Percentiles rank a stretch among this genome's conserved stretches.
Conservation (phyloP, 1,139 yeast species). For the Nakaseomyces kungkrabaensis region DNA sequence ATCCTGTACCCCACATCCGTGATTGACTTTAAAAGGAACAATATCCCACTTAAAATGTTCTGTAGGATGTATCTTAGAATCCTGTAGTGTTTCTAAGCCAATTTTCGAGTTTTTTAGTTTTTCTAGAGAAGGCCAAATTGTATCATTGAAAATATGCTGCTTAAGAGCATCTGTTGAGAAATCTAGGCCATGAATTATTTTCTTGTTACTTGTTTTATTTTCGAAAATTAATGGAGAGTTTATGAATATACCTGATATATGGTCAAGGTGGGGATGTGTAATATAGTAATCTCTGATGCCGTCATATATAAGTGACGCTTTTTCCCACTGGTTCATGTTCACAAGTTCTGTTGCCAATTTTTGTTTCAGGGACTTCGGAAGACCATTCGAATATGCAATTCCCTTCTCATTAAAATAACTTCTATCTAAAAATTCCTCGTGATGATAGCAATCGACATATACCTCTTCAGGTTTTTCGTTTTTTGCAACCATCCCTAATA, state of each 20-base stretch:
- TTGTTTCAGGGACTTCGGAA: constrained; percentile 6
- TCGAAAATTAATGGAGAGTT: constrained; percentile 54
- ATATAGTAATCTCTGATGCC: constrained; percentile 40
- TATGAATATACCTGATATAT: constrained; percentile 55
- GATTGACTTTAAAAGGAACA: constrained; percentile 16
- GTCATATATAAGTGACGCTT: constrained; percentile 14
- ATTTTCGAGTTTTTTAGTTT: constrained; percentile 11
- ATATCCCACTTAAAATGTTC: constrained; percentile 16
- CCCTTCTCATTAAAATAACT: constrained; percentile 8
- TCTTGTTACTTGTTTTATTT: constrained; percentile 20
- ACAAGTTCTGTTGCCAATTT: not conserved
- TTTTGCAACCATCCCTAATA: constrained; percentile 1
- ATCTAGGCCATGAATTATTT: constrained; percentile 44
- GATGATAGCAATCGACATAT: constrained; percentile 7
- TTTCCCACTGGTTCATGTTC: constrained; percentile 1
- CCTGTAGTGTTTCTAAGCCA: constrained; percentile 8
- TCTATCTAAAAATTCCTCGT: constrained; percentile 11
- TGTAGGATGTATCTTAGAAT: constrained; percentile 5
- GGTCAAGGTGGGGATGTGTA: constrained; percentile 84
- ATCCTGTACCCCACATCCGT: constrained; percentile 16
- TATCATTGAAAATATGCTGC: constrained; percentile 57
- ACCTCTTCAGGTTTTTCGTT: not conserved
- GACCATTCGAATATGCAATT: constrained; percentile 8
- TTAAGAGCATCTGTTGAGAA: constrained; percentile 46
- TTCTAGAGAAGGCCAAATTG: constrained; percentile 62